These are phyloP conservation scores for Cryptococcus floricola DNA, from an alignment of 1,284 basidiomycete genomes.

Conservation along the genomic window DNA sequence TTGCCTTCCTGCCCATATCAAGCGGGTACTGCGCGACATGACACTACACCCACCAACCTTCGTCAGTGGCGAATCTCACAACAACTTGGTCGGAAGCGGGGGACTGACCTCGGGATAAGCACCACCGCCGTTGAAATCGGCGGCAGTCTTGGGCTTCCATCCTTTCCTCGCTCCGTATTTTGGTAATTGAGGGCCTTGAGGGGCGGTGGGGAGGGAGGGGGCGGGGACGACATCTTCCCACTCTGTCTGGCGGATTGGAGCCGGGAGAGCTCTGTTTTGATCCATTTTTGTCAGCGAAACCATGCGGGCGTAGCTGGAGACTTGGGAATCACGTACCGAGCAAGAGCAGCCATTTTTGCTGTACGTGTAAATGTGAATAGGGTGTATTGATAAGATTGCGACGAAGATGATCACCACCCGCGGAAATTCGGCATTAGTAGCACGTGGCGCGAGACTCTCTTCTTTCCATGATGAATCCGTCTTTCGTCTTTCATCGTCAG, in stretches of 20 bases:
- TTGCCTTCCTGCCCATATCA: constrained; percentile 93
- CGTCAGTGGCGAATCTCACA: constrained; percentile 5
- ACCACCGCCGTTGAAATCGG: constrained; percentile 90
- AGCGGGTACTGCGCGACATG: constrained; percentile 95
- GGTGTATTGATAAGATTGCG: background rate
- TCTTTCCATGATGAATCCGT: background rate
- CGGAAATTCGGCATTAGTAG: background rate
- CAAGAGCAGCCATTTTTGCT: background rate
- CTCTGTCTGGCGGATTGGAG: constrained; percentile 37
- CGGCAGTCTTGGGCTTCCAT: constrained; percentile 78
- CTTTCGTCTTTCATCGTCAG: background rate
- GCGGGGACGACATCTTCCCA: constrained; percentile 24
- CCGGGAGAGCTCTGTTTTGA: constrained; percentile 36
- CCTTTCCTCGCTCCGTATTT: constrained; percentile 74
- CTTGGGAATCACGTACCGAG: background rate
- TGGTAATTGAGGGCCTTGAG: constrained; percentile 27
- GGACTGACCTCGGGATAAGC: constrained; percentile 73
- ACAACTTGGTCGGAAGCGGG: too few species aligned
- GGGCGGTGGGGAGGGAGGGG: constrained; percentile 11
- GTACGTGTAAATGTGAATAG: background rate
- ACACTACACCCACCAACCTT: constrained; percentile 53
- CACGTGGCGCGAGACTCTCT: background rate
- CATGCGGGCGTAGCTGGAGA: background rate
- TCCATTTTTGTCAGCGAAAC: background rate
- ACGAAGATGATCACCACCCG: background rate